Evolutionary conservation across 2,329 filamentous ascomycete species (phyloP), one percentile per base, ranked within the genome.

Genomic region (Gliomastix tumulicola): DNA sequence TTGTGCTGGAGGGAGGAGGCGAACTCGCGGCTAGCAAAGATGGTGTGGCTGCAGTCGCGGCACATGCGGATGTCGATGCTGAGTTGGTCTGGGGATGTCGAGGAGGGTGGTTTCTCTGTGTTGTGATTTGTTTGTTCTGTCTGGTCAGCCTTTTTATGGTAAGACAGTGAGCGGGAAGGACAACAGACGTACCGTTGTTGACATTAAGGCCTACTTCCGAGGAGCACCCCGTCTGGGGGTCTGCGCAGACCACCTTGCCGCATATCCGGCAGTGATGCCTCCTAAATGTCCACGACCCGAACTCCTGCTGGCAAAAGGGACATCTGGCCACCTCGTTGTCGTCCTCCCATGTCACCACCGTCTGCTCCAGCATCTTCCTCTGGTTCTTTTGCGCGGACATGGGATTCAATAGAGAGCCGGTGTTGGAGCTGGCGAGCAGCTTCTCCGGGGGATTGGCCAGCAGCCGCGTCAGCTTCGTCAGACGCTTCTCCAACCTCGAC

Each of bases 221-320:
- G 1, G 92, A 98, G 58, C 92, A 98, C 4, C 63, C 79, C 1
- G 92, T 98, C 39, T 77, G 74, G 1, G 76, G 76, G 58, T 98
- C 92, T 11, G 88, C 88, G 54, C 92, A 98, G 1, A 98, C 88
- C 0, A 98, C 88, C 30, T 84, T 78, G 4, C 92, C 92, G 51
- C 92, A 98, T 60, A 94, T 82, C 37, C 92, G 78, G 60, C 92
- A 98, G 59, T 98, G 92, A 57, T 97, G 92, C 47, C 92, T 72
- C 49, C 92, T 78, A 52, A 97, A 94, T 2, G 88, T 85, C 74
- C 95, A 97, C 12, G 82, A 84, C 1, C 88, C 84, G 58, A 98
- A 98, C 39, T 95, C 88, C 51, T 98, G 92, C 53, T 94, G 86
- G 51, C 92, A 98, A 53, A 95, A 95, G 0, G 92, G 92, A 54